Conservation (phyloP, 768 basidiomycete species). For the Hericium erinaceus region DNA sequence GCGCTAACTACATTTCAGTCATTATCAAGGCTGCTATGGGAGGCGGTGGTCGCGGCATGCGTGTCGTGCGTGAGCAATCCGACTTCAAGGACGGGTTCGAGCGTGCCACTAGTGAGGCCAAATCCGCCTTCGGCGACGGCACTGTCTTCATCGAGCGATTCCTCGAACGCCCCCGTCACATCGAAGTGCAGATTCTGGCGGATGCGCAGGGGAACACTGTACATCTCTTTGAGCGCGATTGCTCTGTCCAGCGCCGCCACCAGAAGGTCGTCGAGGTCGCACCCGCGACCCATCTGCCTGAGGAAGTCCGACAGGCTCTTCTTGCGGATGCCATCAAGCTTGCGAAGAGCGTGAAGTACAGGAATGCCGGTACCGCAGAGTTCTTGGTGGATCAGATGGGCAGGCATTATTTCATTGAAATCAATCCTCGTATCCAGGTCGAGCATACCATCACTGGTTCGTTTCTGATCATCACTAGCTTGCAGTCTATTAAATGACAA, state of each 20-base stretch:
- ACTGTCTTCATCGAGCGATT: constrained; percentile 99
- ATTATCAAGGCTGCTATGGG: constrained; percentile 99
- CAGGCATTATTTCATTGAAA: constrained; percentile 98
- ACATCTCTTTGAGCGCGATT: constrained; percentile 98
- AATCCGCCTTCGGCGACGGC: constrained; percentile 94
- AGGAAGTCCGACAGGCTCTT: constrained; percentile 85
- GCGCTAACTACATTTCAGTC: constrained; percentile 34
- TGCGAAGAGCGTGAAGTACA: constrained; percentile 87
- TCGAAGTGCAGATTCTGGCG: constrained; percentile 93
- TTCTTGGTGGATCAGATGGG: constrained; percentile 97
- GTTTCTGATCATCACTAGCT: constrained; percentile 11
- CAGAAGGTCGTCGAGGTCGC: constrained; percentile 99
- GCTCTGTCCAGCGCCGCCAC: constrained; percentile 95
- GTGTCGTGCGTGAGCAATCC: constrained; percentile 90
- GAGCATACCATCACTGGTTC: constrained; percentile 97
- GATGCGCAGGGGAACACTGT: constrained; percentile 91
- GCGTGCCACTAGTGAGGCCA: constrained; percentile 91
- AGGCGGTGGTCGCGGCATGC: constrained; percentile 98
- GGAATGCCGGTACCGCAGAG: constrained; percentile 96
- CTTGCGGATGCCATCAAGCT: constrained; percentile 88
- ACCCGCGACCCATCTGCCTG: constrained; percentile 88
- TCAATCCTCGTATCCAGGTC: constrained; percentile 99
- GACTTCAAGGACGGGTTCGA: constrained; percentile 86
- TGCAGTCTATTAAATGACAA: constrained; percentile 1
- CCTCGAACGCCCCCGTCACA: constrained; percentile 93